Conservation (phyloP, 129 eudicot species). For the Saussurea involucrata region DNA sequence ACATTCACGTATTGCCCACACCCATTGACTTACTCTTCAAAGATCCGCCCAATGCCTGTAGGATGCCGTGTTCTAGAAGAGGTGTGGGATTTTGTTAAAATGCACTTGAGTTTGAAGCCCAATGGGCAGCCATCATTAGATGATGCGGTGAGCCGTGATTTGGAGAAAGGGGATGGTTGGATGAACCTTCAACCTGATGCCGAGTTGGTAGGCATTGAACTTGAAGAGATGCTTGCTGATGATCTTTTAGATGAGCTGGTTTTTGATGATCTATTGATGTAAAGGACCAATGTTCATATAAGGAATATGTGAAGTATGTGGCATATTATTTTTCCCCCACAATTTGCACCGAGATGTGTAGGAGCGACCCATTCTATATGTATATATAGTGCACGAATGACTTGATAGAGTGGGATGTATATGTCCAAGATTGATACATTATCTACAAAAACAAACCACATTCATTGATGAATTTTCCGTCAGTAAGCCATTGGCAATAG, state of each 20-base stretch:
- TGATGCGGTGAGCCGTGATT: conserved; percentile 59
- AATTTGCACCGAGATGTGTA: not conserved
- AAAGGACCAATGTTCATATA: conserved; percentile 15
- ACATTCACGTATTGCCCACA: conserved; percentile 58
- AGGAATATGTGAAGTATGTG: not conserved
- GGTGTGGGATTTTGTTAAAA: conserved; percentile 62
- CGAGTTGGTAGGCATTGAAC: conserved; percentile 72
- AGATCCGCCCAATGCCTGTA: conserved; percentile 57
- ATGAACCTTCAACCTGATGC: conserved; percentile 90
- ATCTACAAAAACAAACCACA: no score
- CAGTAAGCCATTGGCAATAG: no score
- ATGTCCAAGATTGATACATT: not conserved
- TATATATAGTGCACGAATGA: not conserved
- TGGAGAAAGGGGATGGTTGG: conserved; percentile 64
- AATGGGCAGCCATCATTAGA: conserved; percentile 49
- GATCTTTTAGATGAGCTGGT: conserved; percentile 70
- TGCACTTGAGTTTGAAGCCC: conserved; percentile 51
- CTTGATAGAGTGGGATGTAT: not conserved
- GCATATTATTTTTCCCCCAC: not conserved
- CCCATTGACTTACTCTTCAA: conserved; percentile 45
- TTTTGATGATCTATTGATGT: conserved; percentile 41
- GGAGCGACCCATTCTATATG: not conserved
- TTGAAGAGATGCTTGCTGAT: conserved; percentile 65
- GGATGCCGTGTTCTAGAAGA: conserved; percentile 67
- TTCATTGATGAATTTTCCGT: no score